Base-by-base conservation (phyloP, 1,284 basidiomycete species). In the Cryptococcus neoformans region DNA sequence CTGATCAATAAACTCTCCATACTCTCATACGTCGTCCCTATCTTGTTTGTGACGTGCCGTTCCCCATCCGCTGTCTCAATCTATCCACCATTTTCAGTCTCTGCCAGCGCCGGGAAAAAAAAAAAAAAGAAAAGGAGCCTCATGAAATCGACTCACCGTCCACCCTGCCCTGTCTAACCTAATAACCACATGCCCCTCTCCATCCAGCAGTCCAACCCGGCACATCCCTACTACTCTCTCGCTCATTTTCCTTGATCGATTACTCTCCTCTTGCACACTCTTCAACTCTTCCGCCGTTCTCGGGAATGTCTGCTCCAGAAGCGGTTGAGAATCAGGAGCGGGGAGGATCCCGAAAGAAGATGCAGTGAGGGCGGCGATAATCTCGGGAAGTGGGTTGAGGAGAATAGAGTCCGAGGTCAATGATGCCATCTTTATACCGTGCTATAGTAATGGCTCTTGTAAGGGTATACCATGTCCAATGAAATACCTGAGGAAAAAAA, bases 1-100 rank as follows among this genome's bases (percentile, higher is more conserved):
- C 65, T 72, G 36, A 75, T 75, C 47, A 75, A 59, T 9, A 75
- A 59, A 10, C 71, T 62, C 53, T 75, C 73, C 39, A 75, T 60
- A 0, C 63, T 62, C 53, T 75, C 73, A 55, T 66, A 75, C 10
- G 70, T 68, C 41, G 47, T 44, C 11, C 59, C 52, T 28, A 62
- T 16, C 17, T 55, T 52, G 28, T 28, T 21, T 14, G 17, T n/a
- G 48, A 37, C 9, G 11, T 55, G 44, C 6, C 55, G 53, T 17
- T 57, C 42, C 0, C 55, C 49, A 6, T 49, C 47, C 39, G 48
- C 50, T 11, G 49, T 34, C 38, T 53, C 34, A 48, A 41, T 45
- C 46, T 8, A 57, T 35, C 21, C 21, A 21, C 21, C 21, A 21
- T 21, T 3, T 56, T 56, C 0, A 47, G 55, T 2, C 12, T 21